Conservation (phyloP, 768 basidiomycete species). For the Imleria badia region DNA sequence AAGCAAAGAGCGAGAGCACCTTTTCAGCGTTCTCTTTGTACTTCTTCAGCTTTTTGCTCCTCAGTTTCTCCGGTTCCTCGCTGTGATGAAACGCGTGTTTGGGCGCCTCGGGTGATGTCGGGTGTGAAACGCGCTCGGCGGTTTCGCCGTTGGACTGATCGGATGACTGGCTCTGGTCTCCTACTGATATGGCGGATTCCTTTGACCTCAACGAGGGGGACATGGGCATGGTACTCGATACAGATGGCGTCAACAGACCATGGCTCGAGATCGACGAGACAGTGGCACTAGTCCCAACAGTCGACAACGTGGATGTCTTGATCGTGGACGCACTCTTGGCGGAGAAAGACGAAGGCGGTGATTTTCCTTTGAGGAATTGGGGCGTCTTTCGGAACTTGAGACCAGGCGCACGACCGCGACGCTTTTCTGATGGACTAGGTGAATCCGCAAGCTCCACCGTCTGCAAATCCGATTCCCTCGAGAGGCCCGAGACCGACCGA, state of each 20-base stretch:
- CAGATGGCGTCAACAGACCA: conserved; percentile 62
- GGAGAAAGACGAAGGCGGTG: conserved; percentile 47
- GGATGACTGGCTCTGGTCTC: conserved; percentile 67
- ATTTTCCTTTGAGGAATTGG: conserved; percentile 72
- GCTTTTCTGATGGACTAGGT: conserved; percentile 48
- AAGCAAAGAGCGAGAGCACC: conserved; percentile 77
- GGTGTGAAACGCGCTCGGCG: conserved; percentile 22
- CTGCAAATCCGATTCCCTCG: conserved; percentile 50
- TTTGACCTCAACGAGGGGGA: conserved; percentile 79
- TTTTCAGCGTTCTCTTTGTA: conserved; percentile 89
- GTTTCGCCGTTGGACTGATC: conserved; percentile 65
- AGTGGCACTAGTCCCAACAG: conserved; percentile 37
- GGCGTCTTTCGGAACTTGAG: conserved; percentile 74
- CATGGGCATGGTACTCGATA: conserved; percentile 48
- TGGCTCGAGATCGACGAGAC: conserved; percentile 41
- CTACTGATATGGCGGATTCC: conserved; percentile 74
- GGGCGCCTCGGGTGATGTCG: conserved; percentile 32
- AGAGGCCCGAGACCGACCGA: conserved; percentile 58
- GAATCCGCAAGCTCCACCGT: conserved; percentile 41
- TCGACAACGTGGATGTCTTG: conserved; percentile 44
- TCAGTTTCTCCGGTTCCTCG: conserved; percentile 57
- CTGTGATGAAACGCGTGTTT: conserved; percentile 29
- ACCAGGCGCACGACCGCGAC: conserved; percentile 67
- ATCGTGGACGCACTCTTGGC: conserved; percentile 29
- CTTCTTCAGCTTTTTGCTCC: conserved; percentile 77